A percentile compares a stretch with the other conserved stretches of the same genome.
These are phyloP conservation scores for Leishmania mexicana DNA, from an alignment of 208 protist species.

Conservation along the genomic window DNA sequence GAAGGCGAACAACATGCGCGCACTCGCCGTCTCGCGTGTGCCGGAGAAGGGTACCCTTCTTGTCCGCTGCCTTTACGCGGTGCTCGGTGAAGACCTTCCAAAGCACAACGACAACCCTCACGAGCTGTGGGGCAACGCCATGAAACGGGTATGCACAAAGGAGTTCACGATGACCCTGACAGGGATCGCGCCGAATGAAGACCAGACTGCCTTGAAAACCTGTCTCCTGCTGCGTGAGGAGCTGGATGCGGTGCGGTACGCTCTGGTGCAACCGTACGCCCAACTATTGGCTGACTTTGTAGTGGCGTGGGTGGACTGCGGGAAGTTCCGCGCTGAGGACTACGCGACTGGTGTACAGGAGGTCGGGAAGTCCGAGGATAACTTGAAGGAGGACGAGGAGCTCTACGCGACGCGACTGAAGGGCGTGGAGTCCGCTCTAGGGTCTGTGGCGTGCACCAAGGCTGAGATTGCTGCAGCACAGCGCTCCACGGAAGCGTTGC, in stretches of 20 bases:
- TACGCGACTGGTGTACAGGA: constrained; percentile 11
- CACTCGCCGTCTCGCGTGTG: constrained; percentile 38
- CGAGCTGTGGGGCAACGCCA: constrained; percentile 57
- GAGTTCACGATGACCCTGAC: constrained; percentile 39
- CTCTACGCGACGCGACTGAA: constrained; percentile 7
- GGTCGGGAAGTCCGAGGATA: not conserved
- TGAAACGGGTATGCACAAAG: constrained; percentile 47
- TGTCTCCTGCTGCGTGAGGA: constrained; percentile 37
- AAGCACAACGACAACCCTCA: constrained; percentile 36
- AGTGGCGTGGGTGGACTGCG: constrained; percentile 47
- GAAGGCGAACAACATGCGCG: constrained; percentile 44
- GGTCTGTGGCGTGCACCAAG: constrained; percentile 13
- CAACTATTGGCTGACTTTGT: constrained; percentile 58
- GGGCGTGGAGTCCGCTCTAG: constrained; percentile 15
- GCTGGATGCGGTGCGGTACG: constrained; percentile 56
- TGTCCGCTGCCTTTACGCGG: constrained; percentile 51
- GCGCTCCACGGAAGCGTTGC: constrained; percentile 27
- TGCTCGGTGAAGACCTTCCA: constrained; percentile 67
- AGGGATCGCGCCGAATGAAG: constrained; percentile 20
- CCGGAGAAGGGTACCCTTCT: constrained; percentile 54
- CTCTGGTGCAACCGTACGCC: constrained; percentile 44
- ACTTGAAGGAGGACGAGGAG: constrained; percentile 7
- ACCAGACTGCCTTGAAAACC: constrained; percentile 1
- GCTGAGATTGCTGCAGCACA: constrained; percentile 21
- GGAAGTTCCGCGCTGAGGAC: constrained; percentile 15